phyloP scores from a whole-genome alignment of 1,139 yeast species.

The Suhomyces atakaporum region DNA sequence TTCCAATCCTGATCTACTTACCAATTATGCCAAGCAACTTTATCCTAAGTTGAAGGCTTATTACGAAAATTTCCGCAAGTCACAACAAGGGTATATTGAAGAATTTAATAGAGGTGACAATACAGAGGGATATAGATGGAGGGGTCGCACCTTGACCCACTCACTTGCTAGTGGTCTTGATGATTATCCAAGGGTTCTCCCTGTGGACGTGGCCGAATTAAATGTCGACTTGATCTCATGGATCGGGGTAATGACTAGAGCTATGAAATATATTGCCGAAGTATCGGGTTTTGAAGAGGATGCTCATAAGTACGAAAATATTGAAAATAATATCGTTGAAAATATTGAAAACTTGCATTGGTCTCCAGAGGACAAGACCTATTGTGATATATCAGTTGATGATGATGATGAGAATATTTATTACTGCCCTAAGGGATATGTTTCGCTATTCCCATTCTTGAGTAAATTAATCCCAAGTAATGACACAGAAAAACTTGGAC shows the following conservation, averaged over 20 bases:
- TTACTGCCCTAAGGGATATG: conserved; percentile 88
- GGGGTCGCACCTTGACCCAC: conserved; percentile 83
- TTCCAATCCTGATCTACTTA: conserved; percentile 61
- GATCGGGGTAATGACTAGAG: conserved; percentile 90
- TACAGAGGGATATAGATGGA: conserved; percentile 85
- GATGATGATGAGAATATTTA: conserved; percentile 64
- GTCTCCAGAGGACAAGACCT: conserved; percentile 65
- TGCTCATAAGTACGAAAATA: conserved; percentile 47
- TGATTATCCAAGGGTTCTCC: conserved; percentile 87
- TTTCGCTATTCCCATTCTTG: conserved; percentile 82
- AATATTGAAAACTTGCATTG: conserved; percentile 80
- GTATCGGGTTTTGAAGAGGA: conserved; percentile 64
- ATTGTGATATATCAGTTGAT: conserved; percentile 82
- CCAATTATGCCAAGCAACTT: conserved; percentile 60
- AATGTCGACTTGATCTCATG: conserved; percentile 89
- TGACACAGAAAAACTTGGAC: conserved; percentile 51
- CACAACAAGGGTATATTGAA: conserved; percentile 76
- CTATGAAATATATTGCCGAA: conserved; percentile 74
- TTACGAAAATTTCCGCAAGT: conserved; percentile 79
- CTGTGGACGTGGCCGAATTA: conserved; percentile 84
- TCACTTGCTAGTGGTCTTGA: conserved; percentile 93
- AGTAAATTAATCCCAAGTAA: conserved; percentile 62
- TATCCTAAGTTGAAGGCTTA: conserved; percentile 79
- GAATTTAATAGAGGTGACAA: conserved; percentile 66
- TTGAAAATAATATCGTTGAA: conserved; percentile 56